These are phyloP conservation scores for Beauveria varroae DNA, from an alignment of 2,329 filamentous ascomycete species.

Conservation along the genomic window DNA sequence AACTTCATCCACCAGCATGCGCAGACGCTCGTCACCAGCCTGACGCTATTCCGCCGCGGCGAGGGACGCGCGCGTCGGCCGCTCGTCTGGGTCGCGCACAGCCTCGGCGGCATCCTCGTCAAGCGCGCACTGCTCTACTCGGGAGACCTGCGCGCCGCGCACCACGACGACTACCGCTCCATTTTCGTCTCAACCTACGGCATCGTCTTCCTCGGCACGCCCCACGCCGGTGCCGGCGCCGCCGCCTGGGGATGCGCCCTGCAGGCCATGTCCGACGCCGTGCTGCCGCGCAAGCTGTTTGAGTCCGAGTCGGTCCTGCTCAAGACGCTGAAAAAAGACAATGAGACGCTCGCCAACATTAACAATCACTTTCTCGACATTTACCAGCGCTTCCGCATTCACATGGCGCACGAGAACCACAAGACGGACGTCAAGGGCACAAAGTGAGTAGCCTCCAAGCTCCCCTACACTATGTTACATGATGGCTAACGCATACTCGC, in stretches of 20 bases:
- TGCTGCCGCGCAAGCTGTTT: constrained; percentile 59
- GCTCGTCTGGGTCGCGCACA: constrained; percentile 71
- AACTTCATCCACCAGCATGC: constrained; percentile 65
- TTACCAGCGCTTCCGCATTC: constrained; percentile 62
- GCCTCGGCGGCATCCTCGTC: constrained; percentile 63
- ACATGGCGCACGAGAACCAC: constrained; percentile 70
- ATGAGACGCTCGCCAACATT: constrained; percentile 66
- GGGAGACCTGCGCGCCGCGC: constrained; percentile 49
- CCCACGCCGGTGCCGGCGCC: constrained; percentile 61
- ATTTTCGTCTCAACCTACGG: constrained; percentile 70
- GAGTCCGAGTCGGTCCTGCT: constrained; percentile 62
- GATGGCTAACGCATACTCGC: background rate
- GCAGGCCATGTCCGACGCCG: constrained; percentile 58
- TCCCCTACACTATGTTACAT: background rate
- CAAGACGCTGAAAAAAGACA: constrained; percentile 63
- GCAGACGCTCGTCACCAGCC: constrained; percentile 55
- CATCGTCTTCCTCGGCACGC: constrained; percentile 70
- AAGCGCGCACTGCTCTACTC: constrained; percentile 65
- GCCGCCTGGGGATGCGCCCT: constrained; percentile 61
- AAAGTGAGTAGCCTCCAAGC: constrained; percentile 27
- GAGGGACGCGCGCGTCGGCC: constrained; percentile 51
- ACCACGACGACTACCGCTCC: constrained; percentile 57
- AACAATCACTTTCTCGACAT: constrained; percentile 67
- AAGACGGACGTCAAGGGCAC: constrained; percentile 62
- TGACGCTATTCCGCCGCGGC: constrained; percentile 56